Evolutionary conservation across 352 stramenopile species (phyloP).

Genomic region (Sclerospora graminicola): DNA sequence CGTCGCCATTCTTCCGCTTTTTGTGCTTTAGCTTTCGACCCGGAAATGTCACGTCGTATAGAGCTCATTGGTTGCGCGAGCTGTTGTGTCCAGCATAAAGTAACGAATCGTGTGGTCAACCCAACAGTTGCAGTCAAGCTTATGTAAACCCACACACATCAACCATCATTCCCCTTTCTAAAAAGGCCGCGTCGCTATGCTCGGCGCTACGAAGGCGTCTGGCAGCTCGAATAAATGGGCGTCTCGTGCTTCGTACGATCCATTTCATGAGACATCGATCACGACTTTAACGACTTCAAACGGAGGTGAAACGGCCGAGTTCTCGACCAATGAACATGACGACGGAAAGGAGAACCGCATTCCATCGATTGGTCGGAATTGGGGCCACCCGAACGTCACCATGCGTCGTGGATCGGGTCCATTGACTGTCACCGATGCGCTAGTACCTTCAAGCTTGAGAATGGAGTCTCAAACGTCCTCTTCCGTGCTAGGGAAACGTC

Average conservation of each 20-base stretch:
- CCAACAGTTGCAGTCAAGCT: too few relatives aligned
- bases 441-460: too few relatives aligned
- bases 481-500: conserved; percentile 19
- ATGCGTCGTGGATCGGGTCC: conserved; percentile 6
- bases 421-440: too few relatives aligned
- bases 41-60: conserved; percentile 24
- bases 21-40: conserved; percentile 30
- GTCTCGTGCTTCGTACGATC: conserved; percentile 13
- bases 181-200: conserved; percentile 1
- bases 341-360: conserved; percentile 24
- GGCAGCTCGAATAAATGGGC: conserved; percentile 24
- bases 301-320: conserved; percentile 6
- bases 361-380: conserved; percentile 1
- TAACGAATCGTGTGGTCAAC: conserved; percentile 4
- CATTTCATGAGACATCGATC: conserved; percentile 7
- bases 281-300: not conserved
- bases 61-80: conserved; percentile 7
- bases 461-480: too few relatives aligned
- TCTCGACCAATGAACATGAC: conserved; percentile 1
- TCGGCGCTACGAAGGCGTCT: too few relatives aligned
- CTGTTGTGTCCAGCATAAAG: conserved; percentile 4
- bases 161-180: conserved; percentile 1
- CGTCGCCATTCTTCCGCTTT: conserved; percentile 50
- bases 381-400: conserved; percentile 10
- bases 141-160: not conserved